Base-by-base conservation (phyloP, 352 stramenopile genomes). In the Globisporangium sylvaticum region DNA sequence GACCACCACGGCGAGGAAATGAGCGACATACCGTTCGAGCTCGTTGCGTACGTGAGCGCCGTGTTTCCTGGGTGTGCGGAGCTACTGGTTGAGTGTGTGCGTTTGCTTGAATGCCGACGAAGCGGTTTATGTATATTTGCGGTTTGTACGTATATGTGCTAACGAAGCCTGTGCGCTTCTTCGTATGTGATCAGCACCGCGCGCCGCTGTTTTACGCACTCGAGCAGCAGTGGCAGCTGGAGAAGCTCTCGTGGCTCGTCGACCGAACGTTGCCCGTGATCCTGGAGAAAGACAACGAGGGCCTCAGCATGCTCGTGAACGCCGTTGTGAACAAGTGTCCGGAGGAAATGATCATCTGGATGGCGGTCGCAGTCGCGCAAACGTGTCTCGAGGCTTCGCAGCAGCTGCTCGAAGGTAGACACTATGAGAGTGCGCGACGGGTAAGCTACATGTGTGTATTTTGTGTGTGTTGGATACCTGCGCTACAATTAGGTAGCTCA, bases 191-290 rank as follows among this genome's bases (percentile, higher is more conserved):
- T 24, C 67, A 78, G 65, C 64, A 62, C 5, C 76, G 74, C 2
- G 46, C 72, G 10, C 25, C 76, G 18, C 56, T 86, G 14, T 67
- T 74, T 32, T 88, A 91, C 56, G 83, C 81, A 0, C 56, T 91
- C 14, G 58, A 81, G 29, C 69, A 77, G 48, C 69, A 48, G 1
- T 90, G 81, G 83, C 50, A 27, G 5, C 34, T 69, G 24, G 81
- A 82, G 53, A 77, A 78, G 31, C 70, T 91, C 7, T 83, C 76
- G 37, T 91, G 83, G 79, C 63, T 91, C 4, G 61, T 83, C 1
- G 78, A 81, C 32, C 78, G 83, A 44, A 78, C 69, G 27, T 29
- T 79, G 12, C 39, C 32, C 14, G 62, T 62, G 32, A 62, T 88
- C 14, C 39, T 86, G 10, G 60, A 77, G 53, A 89, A 87, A 68